These are phyloP conservation scores for Podaxis sp. DNA, from an alignment of 768 basidiomycete genomes.

Conservation along the genomic window DNA sequence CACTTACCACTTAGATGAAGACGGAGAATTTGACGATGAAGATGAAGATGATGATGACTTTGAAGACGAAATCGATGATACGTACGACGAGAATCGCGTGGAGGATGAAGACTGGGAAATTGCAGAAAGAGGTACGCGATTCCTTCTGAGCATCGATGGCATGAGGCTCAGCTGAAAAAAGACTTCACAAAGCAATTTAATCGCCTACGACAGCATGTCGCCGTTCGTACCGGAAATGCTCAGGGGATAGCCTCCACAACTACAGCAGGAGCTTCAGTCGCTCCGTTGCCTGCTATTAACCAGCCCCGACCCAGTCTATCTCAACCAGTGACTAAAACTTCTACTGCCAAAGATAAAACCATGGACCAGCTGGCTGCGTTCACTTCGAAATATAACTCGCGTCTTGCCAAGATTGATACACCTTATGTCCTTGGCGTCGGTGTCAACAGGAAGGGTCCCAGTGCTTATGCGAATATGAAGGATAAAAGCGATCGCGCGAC, in stretches of 20 bases:
- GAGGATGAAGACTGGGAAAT: slow-evolving; percentile 92
- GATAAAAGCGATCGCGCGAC: slow-evolving; percentile 98
- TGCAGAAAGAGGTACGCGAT: slow-evolving; percentile 68
- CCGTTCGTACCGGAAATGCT: slow-evolving; percentile 73
- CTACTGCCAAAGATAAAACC: slow-evolving; percentile 53
- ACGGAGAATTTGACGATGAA: slow-evolving; percentile 36
- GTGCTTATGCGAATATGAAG: slow-evolving; percentile 83
- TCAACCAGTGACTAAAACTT: slow-evolving; percentile 23
- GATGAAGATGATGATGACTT: slow-evolving; percentile 33
- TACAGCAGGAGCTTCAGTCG: slow-evolving; percentile 49
- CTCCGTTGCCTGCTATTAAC: slow-evolving; percentile 71
- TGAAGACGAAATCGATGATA: slow-evolving; percentile 38
- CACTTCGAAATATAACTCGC: slow-evolving; percentile 68
- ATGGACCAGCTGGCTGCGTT: slow-evolving; percentile 73
- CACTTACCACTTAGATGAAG: slow-evolving; percentile 36
- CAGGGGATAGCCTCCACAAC: slow-evolving; percentile 56
- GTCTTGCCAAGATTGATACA: slow-evolving; percentile 71
- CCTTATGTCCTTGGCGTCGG: slow-evolving; percentile 71
- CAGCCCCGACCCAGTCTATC: slow-evolving; percentile 45
- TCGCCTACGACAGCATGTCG: slow-evolving; percentile 87
- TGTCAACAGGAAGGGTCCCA: slow-evolving; percentile 91
- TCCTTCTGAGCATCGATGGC: background rate
- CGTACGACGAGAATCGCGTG: slow-evolving; percentile 58
- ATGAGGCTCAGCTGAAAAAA: slow-evolving; percentile 29
- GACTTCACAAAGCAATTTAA: slow-evolving; percentile 99